A percentile compares a stretch with the other conserved stretches of the same genome.
Evolutionary conservation across 768 basidiomycete genomes (phyloP).

Genomic region (Pleurotus djamor): DNA sequence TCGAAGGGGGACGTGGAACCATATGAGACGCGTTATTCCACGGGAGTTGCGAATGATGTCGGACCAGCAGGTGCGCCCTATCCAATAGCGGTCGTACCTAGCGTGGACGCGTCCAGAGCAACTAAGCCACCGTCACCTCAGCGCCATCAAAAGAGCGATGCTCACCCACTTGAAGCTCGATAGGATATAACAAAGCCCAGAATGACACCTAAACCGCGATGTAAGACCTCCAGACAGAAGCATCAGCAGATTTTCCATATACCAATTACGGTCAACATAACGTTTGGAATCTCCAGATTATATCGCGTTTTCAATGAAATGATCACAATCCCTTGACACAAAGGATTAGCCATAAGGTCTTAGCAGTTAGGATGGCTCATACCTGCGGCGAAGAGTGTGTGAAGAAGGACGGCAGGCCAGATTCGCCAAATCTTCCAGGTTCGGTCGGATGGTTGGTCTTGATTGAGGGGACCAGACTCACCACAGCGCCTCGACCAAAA

Average conservation of each 20-base stretch:
- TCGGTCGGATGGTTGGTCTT: too few species aligned
- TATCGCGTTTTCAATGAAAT: conserved; percentile 37
- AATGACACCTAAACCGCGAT: conserved; percentile 34
- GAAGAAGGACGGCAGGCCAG: conserved; percentile 65
- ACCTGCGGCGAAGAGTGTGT: conserved; percentile 57
- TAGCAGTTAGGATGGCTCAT: conserved; percentile 6
- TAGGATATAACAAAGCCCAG: conserved; percentile 69
- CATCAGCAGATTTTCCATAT: background rate
- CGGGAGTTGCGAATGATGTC: conserved; percentile 52
- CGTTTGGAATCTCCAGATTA: conserved; percentile 45
- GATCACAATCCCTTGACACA: conserved; percentile 35
- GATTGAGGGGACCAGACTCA: conserved; percentile 13
- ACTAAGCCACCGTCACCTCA: background rate
- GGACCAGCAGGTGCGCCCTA: conserved; percentile 53
- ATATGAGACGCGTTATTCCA: conserved; percentile 50
- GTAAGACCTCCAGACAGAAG: background rate
- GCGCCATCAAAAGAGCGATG: background rate
- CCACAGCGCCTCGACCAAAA: conserved; percentile 42
- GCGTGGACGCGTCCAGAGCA: background rate
- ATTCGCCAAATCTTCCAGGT: conserved; percentile 50
- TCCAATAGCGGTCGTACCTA: conserved; percentile 66
- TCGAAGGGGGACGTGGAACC: conserved; percentile 60
- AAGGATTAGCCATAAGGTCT: background rate
- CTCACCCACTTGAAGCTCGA: conserved; percentile 58
- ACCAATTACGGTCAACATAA: conserved; percentile 64